Percentiles rank a stretch among this genome's conserved stretches.
These are phyloP conservation scores for Balakata baccata DNA, from an alignment of 345 rosid species.

Conservation along the genomic window DNA sequence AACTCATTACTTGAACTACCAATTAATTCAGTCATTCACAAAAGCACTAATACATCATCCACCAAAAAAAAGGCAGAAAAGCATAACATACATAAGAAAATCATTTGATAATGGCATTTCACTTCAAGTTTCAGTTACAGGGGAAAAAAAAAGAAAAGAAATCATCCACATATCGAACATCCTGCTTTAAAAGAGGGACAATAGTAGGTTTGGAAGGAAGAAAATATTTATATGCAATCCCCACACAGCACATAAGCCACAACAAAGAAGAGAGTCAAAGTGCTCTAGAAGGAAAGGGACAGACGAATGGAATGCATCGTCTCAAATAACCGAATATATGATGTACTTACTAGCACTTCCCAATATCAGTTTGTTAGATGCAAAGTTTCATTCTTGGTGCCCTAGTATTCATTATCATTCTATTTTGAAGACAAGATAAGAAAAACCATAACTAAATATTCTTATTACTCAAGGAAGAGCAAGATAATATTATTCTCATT, in stretches of 20 bases:
- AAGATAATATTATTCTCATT: neutral
- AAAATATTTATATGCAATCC: slow-evolving; percentile 3
- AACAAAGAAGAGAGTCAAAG: neutral
- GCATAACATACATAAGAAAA: too few relatives aligned
- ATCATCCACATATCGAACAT: neutral
- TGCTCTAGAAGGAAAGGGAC: neutral
- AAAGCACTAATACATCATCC: neutral
- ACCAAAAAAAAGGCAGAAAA: neutral
- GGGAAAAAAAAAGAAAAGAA: too few relatives aligned
- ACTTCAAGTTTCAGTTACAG: too few relatives aligned
- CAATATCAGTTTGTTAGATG: neutral
- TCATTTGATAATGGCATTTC: neutral
- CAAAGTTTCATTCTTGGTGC: neutral
- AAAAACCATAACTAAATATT: neutral
- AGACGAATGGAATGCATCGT: neutral
- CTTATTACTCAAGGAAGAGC: neutral
- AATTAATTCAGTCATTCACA: neutral
- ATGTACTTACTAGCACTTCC: neutral
- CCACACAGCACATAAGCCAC: neutral
- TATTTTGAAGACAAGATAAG: neutral
- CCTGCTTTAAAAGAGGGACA: neutral
- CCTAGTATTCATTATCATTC: neutral
- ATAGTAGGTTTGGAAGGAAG: neutral
- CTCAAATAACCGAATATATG: neutral
- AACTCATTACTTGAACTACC: neutral